Conservation (phyloP, 2,329 filamentous ascomycete genomes). For the Neobulgaria alba region DNA sequence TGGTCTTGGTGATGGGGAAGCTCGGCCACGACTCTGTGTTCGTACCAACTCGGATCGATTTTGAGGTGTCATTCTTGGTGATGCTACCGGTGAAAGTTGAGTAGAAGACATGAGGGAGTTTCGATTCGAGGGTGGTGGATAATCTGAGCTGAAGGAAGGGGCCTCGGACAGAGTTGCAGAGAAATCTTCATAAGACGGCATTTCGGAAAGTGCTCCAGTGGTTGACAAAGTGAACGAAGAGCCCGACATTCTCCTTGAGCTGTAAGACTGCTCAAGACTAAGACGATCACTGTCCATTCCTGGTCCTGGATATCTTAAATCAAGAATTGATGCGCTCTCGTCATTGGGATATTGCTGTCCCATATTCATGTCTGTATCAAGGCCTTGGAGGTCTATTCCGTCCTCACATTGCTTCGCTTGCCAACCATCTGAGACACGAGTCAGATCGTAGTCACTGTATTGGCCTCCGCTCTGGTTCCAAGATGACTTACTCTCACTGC, state of each 20-base stretch:
- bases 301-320: slow-evolving; percentile 43
- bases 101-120: slow-evolving; percentile 65
- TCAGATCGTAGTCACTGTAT: slow-evolving; percentile 17
- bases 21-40: slow-evolving; percentile 58
- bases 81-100: slow-evolving; percentile 64
- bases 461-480: slow-evolving; percentile 13
- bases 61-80: slow-evolving; percentile 56
- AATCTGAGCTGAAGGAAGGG: slow-evolving; percentile 57
- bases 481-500: slow-evolving; percentile 39
- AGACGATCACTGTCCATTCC: slow-evolving; percentile 43
- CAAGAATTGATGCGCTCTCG: slow-evolving; percentile 53
- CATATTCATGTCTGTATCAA: slow-evolving; percentile 51
- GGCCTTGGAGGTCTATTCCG: slow-evolving; percentile 43
- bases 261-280: slow-evolving; percentile 43
- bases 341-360: slow-evolving; percentile 55
- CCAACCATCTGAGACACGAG: slow-evolving; percentile 36
- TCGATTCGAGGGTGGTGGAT: slow-evolving; percentile 56
- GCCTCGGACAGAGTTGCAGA: slow-evolving; percentile 58
- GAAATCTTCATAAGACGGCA: slow-evolving; percentile 64
- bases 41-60: slow-evolving; percentile 52
- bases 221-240: slow-evolving; percentile 69
- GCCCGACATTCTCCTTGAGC: slow-evolving; percentile 57
- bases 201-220: slow-evolving; percentile 54
- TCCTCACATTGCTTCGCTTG: slow-evolving; percentile 49
- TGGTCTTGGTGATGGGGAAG: slow-evolving; percentile 63